Conservation (phyloP, 1,139 yeast genomes). For the Sugiyamaella sp. region DNA sequence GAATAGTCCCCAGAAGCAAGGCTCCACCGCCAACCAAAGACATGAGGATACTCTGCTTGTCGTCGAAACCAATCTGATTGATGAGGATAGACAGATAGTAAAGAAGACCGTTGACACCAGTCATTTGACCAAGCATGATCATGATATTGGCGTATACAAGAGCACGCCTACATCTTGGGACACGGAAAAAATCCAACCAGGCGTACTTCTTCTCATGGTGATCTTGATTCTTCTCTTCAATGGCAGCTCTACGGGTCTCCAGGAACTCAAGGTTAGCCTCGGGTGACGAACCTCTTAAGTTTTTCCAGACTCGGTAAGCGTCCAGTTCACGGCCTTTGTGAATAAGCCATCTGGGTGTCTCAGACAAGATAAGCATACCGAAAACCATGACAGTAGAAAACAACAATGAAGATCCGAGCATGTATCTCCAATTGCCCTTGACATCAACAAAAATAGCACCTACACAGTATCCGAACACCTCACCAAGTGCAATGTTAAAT, state of each 20-base stretch:
- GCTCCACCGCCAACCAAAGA: slow-evolving; percentile 61
- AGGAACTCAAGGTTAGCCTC: slow-evolving; percentile 54
- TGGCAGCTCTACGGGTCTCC: slow-evolving; percentile 48
- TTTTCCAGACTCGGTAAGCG: slow-evolving; percentile 60
- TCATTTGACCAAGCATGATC: slow-evolving; percentile 64
- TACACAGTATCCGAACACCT: slow-evolving; percentile 58
- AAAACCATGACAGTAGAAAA: slow-evolving; percentile 56
- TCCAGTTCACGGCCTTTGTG: slow-evolving; percentile 67
- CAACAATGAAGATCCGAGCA: slow-evolving; percentile 60
- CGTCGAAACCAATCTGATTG: slow-evolving; percentile 46
- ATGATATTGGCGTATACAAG: slow-evolving; percentile 62
- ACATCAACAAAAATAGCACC: slow-evolving; percentile 60
- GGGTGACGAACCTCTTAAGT: slow-evolving; percentile 48
- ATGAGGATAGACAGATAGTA: slow-evolving; percentile 45
- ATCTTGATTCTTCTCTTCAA: slow-evolving; percentile 43
- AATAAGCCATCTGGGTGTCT: slow-evolving; percentile 76
- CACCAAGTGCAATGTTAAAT: slow-evolving; percentile 61
- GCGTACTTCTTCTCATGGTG: slow-evolving; percentile 43
- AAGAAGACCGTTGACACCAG: slow-evolving; percentile 71
- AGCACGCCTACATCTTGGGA: slow-evolving; percentile 62
- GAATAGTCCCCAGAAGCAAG: slow-evolving; percentile 60
- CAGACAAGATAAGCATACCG: slow-evolving; percentile 60
- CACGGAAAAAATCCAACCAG: slow-evolving; percentile 53
- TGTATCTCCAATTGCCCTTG: slow-evolving; percentile 60
- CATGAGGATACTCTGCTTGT: slow-evolving; percentile 45